A percentile compares a stretch with the other conserved stretches of the same genome.
Evolutionary conservation across 2,329 filamentous ascomycete species (phyloP).

Genomic region (Fusarium nanum): DNA sequence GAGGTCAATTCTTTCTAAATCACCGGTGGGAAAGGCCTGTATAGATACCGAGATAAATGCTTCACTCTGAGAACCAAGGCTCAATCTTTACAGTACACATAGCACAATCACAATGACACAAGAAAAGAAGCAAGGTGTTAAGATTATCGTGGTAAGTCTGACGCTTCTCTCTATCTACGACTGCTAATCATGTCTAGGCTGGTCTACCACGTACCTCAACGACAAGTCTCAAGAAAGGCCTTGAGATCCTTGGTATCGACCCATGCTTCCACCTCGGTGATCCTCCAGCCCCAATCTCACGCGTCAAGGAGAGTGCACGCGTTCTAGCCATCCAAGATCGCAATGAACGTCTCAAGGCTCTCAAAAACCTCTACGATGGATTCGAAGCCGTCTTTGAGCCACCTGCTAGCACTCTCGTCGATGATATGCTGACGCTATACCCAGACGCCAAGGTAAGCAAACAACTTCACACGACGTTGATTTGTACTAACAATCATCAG

Average conservation of each 20-base stretch:
- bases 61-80: background rate
- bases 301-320: conserved; percentile 34
- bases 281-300: conserved; percentile 29
- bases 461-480: background rate
- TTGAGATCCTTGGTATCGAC: conserved; percentile 27
- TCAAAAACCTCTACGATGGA: conserved; percentile 30
- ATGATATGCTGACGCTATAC: conserved; percentile 34
- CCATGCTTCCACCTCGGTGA: conserved; percentile 38
- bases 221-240: conserved; percentile 38
- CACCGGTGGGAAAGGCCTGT: background rate
- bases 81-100: background rate
- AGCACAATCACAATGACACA: conserved; percentile 4
- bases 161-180: background rate
- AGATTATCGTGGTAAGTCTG: conserved; percentile 33
- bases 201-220: conserved; percentile 34
- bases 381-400: conserved; percentile 39
- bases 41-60: conserved; percentile 10
- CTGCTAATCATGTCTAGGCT: conserved; percentile 11
- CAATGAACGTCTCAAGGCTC: conserved; percentile 31
- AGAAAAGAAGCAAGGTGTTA: conserved; percentile 7
- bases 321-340: conserved; percentile 26
- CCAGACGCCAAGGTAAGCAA: conserved; percentile 26
- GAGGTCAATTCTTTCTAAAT: background rate
- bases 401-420: conserved; percentile 31
- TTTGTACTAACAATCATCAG: background rate